Conservation (phyloP, 257 asterid genomes). For the Solanum gandarillasii region DNA sequence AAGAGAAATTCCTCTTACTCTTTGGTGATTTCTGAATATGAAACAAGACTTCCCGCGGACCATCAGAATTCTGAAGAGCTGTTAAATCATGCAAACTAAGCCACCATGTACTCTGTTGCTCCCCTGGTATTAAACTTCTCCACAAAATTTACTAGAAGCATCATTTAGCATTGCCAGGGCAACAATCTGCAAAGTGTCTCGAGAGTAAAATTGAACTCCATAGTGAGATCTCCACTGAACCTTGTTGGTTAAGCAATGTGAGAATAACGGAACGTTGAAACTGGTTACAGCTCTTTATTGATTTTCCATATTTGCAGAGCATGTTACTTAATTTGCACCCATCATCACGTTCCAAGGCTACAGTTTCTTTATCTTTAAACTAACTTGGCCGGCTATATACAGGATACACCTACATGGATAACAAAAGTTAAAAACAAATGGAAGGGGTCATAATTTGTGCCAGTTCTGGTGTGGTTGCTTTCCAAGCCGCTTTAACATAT, state of each 20-base stretch:
- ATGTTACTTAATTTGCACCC: neutral
- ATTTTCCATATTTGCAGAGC: neutral
- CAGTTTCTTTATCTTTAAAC: neutral
- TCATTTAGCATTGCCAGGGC: neutral
- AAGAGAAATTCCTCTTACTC: neutral
- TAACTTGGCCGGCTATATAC: neutral
- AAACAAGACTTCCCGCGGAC: neutral
- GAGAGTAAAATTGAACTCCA: neutral
- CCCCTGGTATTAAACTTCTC: neutral
- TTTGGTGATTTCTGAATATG: neutral
- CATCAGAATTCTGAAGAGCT: neutral
- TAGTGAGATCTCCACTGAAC: neutral
- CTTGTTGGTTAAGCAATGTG: neutral
- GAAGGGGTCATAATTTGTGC: conserved; percentile 34
- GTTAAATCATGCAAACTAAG: neutral
- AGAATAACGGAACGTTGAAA: neutral
- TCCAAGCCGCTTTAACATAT: conserved; percentile 53
- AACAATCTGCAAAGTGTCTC: neutral
- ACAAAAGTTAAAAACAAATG: neutral
- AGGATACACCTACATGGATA: neutral
- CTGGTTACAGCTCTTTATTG: neutral
- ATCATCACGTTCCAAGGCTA: neutral
- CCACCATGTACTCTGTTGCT: neutral
- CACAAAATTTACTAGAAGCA: neutral
- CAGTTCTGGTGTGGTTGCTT: conserved; percentile 60